phyloP scores from a whole-genome alignment of 257 asterid species.

The Sherardia arvensis region DNA sequence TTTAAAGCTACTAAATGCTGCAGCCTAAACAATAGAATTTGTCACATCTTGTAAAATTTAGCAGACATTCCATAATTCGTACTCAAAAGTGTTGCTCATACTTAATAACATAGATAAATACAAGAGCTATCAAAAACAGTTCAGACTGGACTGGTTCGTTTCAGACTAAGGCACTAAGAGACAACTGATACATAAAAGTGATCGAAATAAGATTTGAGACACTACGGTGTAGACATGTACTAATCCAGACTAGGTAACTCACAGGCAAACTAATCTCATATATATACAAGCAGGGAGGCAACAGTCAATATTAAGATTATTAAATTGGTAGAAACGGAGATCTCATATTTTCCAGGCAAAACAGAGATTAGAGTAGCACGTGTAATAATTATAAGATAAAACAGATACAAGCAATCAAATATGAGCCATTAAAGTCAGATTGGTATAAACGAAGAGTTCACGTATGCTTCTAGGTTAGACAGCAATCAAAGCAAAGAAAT shows the following conservation, averaged over 20 bases:
- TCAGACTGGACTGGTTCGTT: too few species aligned
- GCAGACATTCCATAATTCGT: too few species aligned
- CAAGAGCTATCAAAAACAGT: too few species aligned
- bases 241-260: background rate
- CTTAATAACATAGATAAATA: too few species aligned
- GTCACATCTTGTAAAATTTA: too few species aligned
- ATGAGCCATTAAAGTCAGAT: background rate
- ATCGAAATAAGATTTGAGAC: too few species aligned
- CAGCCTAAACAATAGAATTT: too few species aligned
- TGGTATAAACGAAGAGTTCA: background rate
- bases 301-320: background rate
- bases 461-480: background rate
- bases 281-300: background rate
- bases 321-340: background rate
- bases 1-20: too few species aligned
- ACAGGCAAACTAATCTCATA: background rate
- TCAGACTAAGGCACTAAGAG: background rate
- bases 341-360: background rate
- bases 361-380: too few species aligned
- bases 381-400: background rate
- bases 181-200: background rate
- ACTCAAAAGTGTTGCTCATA: too few species aligned
- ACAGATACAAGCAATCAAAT: background rate
- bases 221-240: background rate
- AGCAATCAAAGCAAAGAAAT: background rate